Evolutionary conservation across 2,329 filamentous ascomycete species (phyloP).

Genomic region (Scedosporium minutisporum): DNA sequence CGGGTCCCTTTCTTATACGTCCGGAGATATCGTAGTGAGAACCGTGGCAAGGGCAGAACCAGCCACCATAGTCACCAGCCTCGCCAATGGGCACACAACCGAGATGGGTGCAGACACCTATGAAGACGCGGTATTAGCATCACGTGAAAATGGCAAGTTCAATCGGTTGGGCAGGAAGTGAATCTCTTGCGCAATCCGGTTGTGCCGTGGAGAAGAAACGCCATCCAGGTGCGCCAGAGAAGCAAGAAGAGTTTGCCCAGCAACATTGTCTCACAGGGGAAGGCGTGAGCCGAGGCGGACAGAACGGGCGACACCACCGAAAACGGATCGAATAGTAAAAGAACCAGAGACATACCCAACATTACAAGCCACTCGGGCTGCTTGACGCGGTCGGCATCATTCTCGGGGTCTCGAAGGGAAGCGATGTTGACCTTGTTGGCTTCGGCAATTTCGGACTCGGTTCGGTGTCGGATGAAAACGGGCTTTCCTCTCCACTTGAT

Average conservation of each 20-base stretch:
- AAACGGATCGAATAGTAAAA: no score
- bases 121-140: background rate
- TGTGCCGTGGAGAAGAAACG: no score
- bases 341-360: slow-evolving; percentile 56
- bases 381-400: slow-evolving; percentile 88
- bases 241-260: no score
- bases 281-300: background rate
- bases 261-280: no score
- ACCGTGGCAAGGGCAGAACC: slow-evolving; percentile 99
- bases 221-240: no score
- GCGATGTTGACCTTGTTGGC: slow-evolving; percentile 81
- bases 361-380: slow-evolving; percentile 98
- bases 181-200: background rate
- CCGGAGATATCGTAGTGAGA: slow-evolving; percentile 99
- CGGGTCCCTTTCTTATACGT: slow-evolving; percentile 93
- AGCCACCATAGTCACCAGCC: slow-evolving; percentile 94
- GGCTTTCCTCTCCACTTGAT: slow-evolving; percentile 99
- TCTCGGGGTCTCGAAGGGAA: slow-evolving; percentile 79
- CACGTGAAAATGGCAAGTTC: background rate
- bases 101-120: slow-evolving; percentile 96
- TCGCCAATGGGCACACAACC: slow-evolving; percentile 99
- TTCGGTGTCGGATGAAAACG: slow-evolving; percentile 99
- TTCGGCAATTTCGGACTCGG: slow-evolving; percentile 83
- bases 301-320: background rate
- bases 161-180: background rate